Percentiles rank a stretch among this genome's conserved stretches.
These are phyloP conservation scores for Eucalyptus victrix DNA, from an alignment of 345 rosid genomes.

Conservation along the genomic window DNA sequence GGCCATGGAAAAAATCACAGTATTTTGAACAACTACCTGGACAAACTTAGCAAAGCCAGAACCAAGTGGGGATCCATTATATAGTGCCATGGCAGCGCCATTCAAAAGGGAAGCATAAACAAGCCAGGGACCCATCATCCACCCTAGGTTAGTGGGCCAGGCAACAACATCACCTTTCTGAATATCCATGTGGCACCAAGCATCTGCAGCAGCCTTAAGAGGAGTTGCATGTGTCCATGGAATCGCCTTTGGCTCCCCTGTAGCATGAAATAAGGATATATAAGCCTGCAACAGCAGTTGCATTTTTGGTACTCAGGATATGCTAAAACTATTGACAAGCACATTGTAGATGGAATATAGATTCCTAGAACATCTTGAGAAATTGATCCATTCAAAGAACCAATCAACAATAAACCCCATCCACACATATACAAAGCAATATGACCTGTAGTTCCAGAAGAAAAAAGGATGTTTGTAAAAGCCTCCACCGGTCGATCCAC, in stretches of 20 bases:
- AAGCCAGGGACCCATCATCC: constrained; percentile 99
- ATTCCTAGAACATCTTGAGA: neutral
- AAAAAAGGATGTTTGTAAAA: constrained; percentile 79
- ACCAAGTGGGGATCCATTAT: constrained; percentile 89
- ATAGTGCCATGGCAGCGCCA: constrained; percentile 83
- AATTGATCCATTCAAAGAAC: neutral
- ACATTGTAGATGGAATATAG: neutral
- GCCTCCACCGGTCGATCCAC: constrained; percentile 75
- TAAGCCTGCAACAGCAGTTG: neutral
- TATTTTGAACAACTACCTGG: constrained; percentile 33
- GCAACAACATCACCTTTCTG: constrained; percentile 61
- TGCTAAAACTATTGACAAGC: neutral
- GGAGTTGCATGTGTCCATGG: constrained; percentile 82
- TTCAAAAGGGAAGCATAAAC: constrained; percentile 87
- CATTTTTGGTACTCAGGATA: neutral
- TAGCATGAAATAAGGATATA: constrained; percentile 10
- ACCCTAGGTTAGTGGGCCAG: constrained; percentile 99
- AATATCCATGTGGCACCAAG: constrained; percentile 98
- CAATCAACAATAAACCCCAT: neutral
- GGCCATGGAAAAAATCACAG: neutral
- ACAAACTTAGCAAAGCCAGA: constrained; percentile 87
- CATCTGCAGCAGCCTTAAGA: constrained; percentile 93
- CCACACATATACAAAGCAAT: neutral
- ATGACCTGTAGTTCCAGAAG: constrained; percentile 96
- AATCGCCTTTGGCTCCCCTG: constrained; percentile 98